A percentile compares a stretch with the other conserved stretches of the same genome.
Evolutionary conservation across 306 rosid genomes (phyloP).

Genomic region (Erythrophleum fordii): DNA sequence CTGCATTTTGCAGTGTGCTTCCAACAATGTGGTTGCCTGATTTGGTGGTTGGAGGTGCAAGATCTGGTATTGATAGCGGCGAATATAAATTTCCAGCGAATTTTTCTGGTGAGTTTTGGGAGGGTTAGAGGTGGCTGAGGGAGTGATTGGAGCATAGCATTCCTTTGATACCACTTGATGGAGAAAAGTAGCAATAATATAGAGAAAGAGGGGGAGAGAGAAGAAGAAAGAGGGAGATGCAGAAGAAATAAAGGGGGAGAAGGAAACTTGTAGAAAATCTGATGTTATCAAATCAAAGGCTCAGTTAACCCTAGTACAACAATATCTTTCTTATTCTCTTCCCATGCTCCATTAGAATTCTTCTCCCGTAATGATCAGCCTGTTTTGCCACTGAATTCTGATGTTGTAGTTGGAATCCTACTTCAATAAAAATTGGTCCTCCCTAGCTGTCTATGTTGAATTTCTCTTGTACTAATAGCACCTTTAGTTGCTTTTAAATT

Average conservation of each 20-base stretch:
- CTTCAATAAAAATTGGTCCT: neutral
- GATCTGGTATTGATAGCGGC: too few relatives aligned
- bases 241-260: neutral
- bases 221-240: neutral
- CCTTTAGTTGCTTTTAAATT: neutral
- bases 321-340: neutral
- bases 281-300: neutral
- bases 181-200: neutral
- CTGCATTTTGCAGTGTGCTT: too few relatives aligned
- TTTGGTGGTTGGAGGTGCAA: too few relatives aligned
- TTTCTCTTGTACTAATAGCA: neutral
- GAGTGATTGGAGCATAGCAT: too few relatives aligned
- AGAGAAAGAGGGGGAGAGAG: neutral
- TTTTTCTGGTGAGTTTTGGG: too few relatives aligned
- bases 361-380: neutral
- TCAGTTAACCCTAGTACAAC: neutral
- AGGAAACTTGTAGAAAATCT: neutral
- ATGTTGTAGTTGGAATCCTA: neutral
- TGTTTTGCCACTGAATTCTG: conserved; percentile 1
- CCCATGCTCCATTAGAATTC: neutral
- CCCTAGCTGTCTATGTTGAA: neutral
- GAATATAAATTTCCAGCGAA: too few relatives aligned
- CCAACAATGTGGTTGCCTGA: too few relatives aligned
- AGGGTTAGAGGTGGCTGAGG: too few relatives aligned
- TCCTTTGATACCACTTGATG: neutral